These are phyloP conservation scores for Podochytrium sp. DNA, from an alignment of 192 early-diverging fungal genomes.

Conservation along the genomic window DNA sequence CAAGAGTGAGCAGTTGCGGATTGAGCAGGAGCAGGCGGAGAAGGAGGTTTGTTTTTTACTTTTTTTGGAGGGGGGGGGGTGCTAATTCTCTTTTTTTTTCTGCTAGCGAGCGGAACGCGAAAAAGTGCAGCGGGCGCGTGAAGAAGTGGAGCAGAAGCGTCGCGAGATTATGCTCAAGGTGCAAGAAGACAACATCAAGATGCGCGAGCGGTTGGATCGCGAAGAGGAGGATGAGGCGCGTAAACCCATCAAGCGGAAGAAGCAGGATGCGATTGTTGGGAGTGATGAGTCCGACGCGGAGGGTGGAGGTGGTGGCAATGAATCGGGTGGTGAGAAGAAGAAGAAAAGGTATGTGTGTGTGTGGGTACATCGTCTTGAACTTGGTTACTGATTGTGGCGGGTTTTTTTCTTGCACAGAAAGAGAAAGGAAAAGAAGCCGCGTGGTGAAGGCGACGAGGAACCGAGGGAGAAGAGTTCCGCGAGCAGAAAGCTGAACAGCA, in stretches of 20 bases:
- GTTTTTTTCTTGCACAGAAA: conserved; percentile 10
- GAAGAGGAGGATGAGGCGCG: conserved; percentile 31
- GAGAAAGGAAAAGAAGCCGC: conserved; percentile 22
- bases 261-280: conserved; percentile 8
- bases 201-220: conserved; percentile 5
- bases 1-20: conserved; percentile 25
- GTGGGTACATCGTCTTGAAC: conserved; percentile 4
- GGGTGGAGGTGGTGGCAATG: conserved; percentile 4
- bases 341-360: background rate
- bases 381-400: background rate
- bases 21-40: conserved; percentile 32
- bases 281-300: conserved; percentile 4
- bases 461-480: background rate
- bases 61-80: no score
- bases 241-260: conserved; percentile 34
- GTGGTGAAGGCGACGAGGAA: conserved; percentile 4
- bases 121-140: conserved; percentile 31
- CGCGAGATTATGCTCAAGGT: conserved; percentile 38
- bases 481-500: background rate
- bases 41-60: conserved; percentile 28
- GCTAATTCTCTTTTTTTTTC: no score
- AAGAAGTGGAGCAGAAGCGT: conserved; percentile 28
- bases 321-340: conserved; percentile 18
- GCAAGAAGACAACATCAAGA: conserved; percentile 24
- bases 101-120: conserved; percentile 13